Base-by-base conservation (phyloP, 495 filamentous ascomycete genomes). In the Aspergillus incahuasiensis region DNA sequence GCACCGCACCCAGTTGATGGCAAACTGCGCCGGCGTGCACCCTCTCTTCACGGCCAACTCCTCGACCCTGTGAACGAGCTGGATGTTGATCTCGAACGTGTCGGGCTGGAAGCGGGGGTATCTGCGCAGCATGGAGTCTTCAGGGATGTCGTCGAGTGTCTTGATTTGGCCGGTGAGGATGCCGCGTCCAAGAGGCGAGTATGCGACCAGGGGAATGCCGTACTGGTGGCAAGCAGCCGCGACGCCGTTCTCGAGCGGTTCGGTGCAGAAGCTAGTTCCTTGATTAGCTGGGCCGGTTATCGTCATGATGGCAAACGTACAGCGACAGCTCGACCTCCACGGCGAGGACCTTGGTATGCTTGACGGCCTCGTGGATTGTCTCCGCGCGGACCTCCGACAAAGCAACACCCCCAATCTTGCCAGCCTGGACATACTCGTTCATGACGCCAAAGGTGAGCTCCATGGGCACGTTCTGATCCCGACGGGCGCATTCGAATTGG, bases 291-390 rank as follows among this genome's bases (percentile, higher is more conserved):
- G 5, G 32, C 9, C 32, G 9, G 6, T n/a, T n/a, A n/a, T 15
- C 32, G 11, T 15, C 8, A 22, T 5, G n/a, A 15, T 22, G 3
- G 13, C 20, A 22, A 6, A 78, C 67, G 64, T 78, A 91, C 39
- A 96, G 63, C 7, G 84, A 88, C 55, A 95, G 72, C 71, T 96
- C 91, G 20, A 88, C 83, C 68, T 96, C 91, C 19, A 92, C 88
- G 3, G 80, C 81, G 1, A 77, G 79, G 60, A 96, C 34, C 19
- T 50, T 50, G 19, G 48, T 50, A 7, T 50, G 32, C 48, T 50
- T 50, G 19, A 50, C 48, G 19, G 91, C 91, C 58, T 83, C 76
- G 34, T 87, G 78, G 62, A 96, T 90, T 2, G 89, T 91, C 38
- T 82, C 76, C 6, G 86, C 89, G 44, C 78, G 74, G 24, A 87